Base-by-base conservation (phyloP, 257 asterid genomes). In the Asclepias syriaca region DNA sequence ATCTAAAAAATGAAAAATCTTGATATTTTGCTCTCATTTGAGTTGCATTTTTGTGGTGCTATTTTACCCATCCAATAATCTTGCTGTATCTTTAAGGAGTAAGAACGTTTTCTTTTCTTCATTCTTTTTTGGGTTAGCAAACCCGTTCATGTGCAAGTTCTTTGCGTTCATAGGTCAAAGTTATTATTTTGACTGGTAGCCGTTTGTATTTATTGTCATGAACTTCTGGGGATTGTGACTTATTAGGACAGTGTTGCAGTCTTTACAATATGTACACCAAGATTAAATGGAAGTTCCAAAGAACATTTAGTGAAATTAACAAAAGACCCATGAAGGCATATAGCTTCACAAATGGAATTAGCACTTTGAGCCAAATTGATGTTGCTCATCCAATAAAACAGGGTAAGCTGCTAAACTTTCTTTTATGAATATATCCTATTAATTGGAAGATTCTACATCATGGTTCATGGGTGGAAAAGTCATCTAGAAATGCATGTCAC, bases 1-100 rank as follows among this genome's bases (percentile, higher is more conserved):
- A 78, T 68, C 76, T 91, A 79, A 81, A 84, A 78, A 88, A 89
- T 75, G 96, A 88, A 63, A 82, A 89, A 81, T 80, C 96, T 60
- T 87, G 79, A 81, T 24, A 18, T 39, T 39, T 53, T 66, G 72
- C 6, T 32, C 43, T 8, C 4, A 7, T 18, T 29, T 10, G 61
- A 6, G 21, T 72, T 60, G 54, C 19, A 37, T 10, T 60, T 9
- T 29, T 12, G 10, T 24, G 29, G 4, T 10, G 39, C 11, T 6
- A 4, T 11, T 46, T 48, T 40, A 3, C 24, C 5, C 71, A 18
- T 14, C 27, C 49, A 37, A 34, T 6, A 19, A 34, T 43, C 66
- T 63, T 64, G 50, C n/a, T 64, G 68, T 34, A 37, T n/a, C 68
- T 34, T 6, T 15, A 64, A 58, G 40, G 45, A 15, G 21, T 13